Base-by-base conservation (phyloP, 2,329 filamentous ascomycete genomes). In the Epichloe sylvatica region DNA sequence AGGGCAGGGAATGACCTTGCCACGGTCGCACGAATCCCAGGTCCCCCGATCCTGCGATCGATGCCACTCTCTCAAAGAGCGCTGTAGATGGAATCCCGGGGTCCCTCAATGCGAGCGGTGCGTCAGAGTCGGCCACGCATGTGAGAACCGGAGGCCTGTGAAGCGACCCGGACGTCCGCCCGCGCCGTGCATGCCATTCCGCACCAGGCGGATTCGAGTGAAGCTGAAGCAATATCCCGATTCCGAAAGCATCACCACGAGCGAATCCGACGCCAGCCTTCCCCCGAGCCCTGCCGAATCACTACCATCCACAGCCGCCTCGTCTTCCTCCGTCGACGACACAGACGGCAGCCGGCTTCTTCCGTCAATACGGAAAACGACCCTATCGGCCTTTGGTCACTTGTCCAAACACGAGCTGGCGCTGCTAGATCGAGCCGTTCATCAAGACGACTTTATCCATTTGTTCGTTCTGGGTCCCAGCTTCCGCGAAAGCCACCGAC, bases 41-140 rank as follows among this genome's bases (percentile, higher is more conserved):
- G 40, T 49, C 13, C 50, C 46, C 12, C 42, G 51, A 12, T 52
- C 55, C 8, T 61, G 60, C 40, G 59, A 62, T 37, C 58, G 56
- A 12, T 62, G 59, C 44, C 54, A 62, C 41, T 39, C 54, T 40
- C 34, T 57, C 42, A 62, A 62, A 39, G 58, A 60, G 44, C 52
- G 59, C 3, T 62, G 59, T 36, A 43, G 54, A 30, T 55, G 59
- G 53, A 33, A 15, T 12, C 21, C 21, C 5, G 46, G 44, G 30
- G 40, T 35, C 8, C 34, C 25, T 6, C 38, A 48, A 6, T 62
- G 59, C 25, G 50, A 56, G 12, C 54, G 59, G 8, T 62, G 59
- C 44, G 13, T 38, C 9, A 55, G 59, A 12, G 46, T 60, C 9
- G 49, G 50, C 11, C 55, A 53, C 19, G 43, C 38, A 30, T 61